Evolutionary conservation across 768 basidiomycete species (phyloP), one percentile per base, ranked within the genome.

Genomic region (Porphyrellus cyaneotinctus): DNA sequence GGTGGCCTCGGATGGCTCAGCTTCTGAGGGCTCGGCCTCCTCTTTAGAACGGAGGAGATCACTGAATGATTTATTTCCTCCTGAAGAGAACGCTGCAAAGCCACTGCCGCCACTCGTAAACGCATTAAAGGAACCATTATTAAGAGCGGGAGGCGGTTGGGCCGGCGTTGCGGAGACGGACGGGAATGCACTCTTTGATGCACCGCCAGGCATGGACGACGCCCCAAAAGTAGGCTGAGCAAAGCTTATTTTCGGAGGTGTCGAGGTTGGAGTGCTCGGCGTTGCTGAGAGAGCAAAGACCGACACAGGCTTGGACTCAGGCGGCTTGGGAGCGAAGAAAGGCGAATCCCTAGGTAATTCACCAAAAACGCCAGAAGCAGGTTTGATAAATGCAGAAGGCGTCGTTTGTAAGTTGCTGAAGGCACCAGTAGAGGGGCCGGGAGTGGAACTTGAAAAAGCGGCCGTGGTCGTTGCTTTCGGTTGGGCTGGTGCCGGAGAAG

Each of bases 41-140:
- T 68, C 71, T 39, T 61, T 71, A 15, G 57, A 65, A 62, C 81
- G 78, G 52, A 88, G 68, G 42, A 88, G 61, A 26, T 88, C 83
- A n/a, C 72, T 67, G 58, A 86, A 91, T 1, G 87, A 80, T 58
- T 77, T 79, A 32, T 72, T 70, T 2, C 70, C 53, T 4, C 76
- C 76, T 14, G 60, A 56, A 9, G 77, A 75, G 58, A 83, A 83
- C 0, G 81, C 77, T 31, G 74, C 60, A 58, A 86, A 86, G 3
- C 74, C 82, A 26, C 76, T 71, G 2, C 69, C 61, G 13, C 64
- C 45, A 0, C 74, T 54, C 13, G 66, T 53, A 51, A 66, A 72
- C 10, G 64, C 57, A 31, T 53, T 57, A 49, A 74, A 72, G 6
- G 55, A 67, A 30, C 66, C 47, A 6, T 47, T 31, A 13, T 32